Percentiles rank a stretch among this genome's conserved stretches.
phyloP scores from a whole-genome alignment of 768 basidiomycete genomes.

The Boletus fagicola region DNA sequence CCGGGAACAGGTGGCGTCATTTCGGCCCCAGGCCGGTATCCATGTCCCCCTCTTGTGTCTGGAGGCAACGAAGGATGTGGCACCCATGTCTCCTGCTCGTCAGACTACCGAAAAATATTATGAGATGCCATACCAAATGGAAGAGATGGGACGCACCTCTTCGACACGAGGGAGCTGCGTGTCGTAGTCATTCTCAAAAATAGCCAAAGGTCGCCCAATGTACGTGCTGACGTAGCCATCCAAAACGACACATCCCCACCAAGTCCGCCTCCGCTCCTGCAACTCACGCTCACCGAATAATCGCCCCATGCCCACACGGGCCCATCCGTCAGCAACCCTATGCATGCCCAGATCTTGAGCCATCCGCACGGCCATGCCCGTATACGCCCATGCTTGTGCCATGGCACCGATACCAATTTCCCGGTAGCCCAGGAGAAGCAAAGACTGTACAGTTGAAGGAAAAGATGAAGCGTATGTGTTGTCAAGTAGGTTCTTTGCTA shows the following conservation, averaged over 20 bases:
- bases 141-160: slow-evolving; percentile 41
- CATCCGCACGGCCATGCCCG: slow-evolving; percentile 91
- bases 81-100: slow-evolving; percentile 59
- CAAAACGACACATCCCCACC: slow-evolving; percentile 77
- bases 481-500: slow-evolving; percentile 67
- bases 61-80: slow-evolving; percentile 39
- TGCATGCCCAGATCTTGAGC: slow-evolving; percentile 88
- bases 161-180: slow-evolving; percentile 60
- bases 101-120: slow-evolving; percentile 41
- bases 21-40: slow-evolving; percentile 23
- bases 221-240: slow-evolving; percentile 79
- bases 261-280: slow-evolving; percentile 68
- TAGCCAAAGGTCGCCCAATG: slow-evolving; percentile 74
- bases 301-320: slow-evolving; percentile 50
- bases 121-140: not conserved
- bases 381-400: slow-evolving; percentile 84
- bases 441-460: slow-evolving; percentile 72
- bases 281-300: slow-evolving; percentile 63
- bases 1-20: slow-evolving; percentile 38
- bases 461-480: slow-evolving; percentile 67
- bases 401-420: slow-evolving; percentile 89
- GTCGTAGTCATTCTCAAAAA: slow-evolving; percentile 75
- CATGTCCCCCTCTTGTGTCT: slow-evolving; percentile 33
- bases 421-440: slow-evolving; percentile 78
- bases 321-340: slow-evolving; percentile 77